These are phyloP conservation scores for Mucor circinelloides DNA, from an alignment of 371 early-diverging fungal species.

Conservation along the genomic window DNA sequence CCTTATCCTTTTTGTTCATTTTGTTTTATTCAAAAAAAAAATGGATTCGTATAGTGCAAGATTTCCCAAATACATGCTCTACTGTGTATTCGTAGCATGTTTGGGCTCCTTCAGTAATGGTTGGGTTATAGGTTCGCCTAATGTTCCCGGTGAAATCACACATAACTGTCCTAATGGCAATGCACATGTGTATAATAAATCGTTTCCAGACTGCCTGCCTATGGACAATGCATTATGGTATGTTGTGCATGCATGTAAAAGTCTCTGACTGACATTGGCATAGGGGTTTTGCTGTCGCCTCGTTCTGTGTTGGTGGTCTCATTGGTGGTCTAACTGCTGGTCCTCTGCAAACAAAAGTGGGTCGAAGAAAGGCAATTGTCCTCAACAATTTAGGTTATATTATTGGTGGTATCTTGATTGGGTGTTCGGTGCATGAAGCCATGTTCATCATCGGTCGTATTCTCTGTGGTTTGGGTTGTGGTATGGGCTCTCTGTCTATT, in stretches of 20 bases:
- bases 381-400: slow-evolving; percentile 65
- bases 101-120: slow-evolving; percentile 49
- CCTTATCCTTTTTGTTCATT: not conserved
- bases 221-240: slow-evolving; percentile 32
- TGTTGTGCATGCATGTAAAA: slow-evolving; percentile 14
- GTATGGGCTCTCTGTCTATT: slow-evolving; percentile 73
- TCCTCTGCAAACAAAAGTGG: slow-evolving; percentile 55
- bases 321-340: slow-evolving; percentile 70
- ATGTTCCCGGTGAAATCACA: slow-evolving; percentile 43
- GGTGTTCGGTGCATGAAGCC: slow-evolving; percentile 48
- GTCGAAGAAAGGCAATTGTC: slow-evolving; percentile 67
- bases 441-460: slow-evolving; percentile 81
- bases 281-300: slow-evolving; percentile 70
- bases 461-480: slow-evolving; percentile 79
- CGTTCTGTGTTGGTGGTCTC: slow-evolving; percentile 75
- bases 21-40: not conserved
- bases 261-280: slow-evolving; percentile 20
- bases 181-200: slow-evolving; percentile 1
- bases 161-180: slow-evolving; percentile 28
- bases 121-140: slow-evolving; percentile 54
- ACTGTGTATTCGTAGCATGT: slow-evolving; percentile 40
- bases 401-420: slow-evolving; percentile 64
- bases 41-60: slow-evolving; percentile 43
- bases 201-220: slow-evolving; percentile 36
- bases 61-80: slow-evolving; percentile 42